These are phyloP conservation scores for Paxillus involutus DNA, from an alignment of 768 basidiomycete genomes.

Conservation along the genomic window DNA sequence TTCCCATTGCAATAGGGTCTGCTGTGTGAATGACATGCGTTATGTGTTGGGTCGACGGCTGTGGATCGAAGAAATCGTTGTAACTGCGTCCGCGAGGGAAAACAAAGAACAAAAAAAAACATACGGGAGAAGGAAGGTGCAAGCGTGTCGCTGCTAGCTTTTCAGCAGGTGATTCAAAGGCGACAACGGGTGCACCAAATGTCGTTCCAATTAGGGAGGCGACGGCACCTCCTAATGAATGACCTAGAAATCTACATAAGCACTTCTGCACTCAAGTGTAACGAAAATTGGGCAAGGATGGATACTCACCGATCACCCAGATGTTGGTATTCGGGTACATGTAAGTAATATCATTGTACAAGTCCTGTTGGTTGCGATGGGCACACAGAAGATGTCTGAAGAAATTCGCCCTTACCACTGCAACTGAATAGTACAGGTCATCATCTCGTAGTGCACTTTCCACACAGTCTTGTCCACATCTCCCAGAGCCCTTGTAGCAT, in stretches of 20 bases:
- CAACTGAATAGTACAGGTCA: conserved; percentile 84
- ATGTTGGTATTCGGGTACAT: conserved; percentile 90
- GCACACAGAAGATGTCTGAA: not conserved
- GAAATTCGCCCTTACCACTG: conserved; percentile 56
- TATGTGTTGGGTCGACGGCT: conserved; percentile 74
- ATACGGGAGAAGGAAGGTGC: conserved; percentile 84
- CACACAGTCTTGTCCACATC: conserved; percentile 80
- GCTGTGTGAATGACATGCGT: conserved; percentile 92
- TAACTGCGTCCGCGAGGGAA: not conserved
- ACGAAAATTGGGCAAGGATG: not conserved
- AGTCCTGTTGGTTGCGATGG: conserved; percentile 50
- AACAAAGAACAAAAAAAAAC: conserved; percentile 17
- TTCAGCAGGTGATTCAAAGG: conserved; percentile 86
- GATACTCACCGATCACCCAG: conserved; percentile 71
- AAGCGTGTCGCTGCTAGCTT: conserved; percentile 68
- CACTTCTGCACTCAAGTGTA: not conserved
- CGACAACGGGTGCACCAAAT: conserved; percentile 90
- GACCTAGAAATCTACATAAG: conserved; percentile 33
- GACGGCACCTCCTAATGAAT: conserved; percentile 85
- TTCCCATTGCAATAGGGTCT: conserved; percentile 89
- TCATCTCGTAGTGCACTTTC: conserved; percentile 78
- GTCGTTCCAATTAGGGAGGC: conserved; percentile 84
- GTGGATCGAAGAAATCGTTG: conserved; percentile 1
- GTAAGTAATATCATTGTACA: conserved; percentile 89
- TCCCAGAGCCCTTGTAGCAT: conserved; percentile 73